Conservation (phyloP, 2,329 filamentous ascomycete species). For the Paraconiothyrium brasiliense region DNA sequence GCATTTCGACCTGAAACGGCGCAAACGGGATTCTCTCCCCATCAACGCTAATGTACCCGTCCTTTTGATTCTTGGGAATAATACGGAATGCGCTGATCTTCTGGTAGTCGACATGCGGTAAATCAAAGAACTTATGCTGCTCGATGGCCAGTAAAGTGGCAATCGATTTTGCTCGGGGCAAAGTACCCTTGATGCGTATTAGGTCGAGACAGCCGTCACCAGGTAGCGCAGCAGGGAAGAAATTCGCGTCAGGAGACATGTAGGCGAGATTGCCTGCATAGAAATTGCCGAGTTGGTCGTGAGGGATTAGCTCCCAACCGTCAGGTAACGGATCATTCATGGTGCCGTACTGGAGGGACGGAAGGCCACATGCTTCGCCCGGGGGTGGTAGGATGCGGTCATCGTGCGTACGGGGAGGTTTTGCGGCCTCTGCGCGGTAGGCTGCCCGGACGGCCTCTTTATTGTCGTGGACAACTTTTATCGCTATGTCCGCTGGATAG, state of each 20-base stretch:
- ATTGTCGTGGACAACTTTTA: slow-evolving; percentile 81
- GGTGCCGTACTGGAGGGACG: slow-evolving; percentile 80
- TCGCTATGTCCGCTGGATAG: slow-evolving; percentile 88
- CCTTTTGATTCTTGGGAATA: slow-evolving; percentile 69
- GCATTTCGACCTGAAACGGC: slow-evolving; percentile 90
- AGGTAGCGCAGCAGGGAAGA: slow-evolving; percentile 85
- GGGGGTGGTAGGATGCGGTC: slow-evolving; percentile 34
- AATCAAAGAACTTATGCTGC: slow-evolving; percentile 79
- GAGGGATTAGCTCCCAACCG: slow-evolving; percentile 77
- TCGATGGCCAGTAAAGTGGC: slow-evolving; percentile 77
- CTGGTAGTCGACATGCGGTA: slow-evolving; percentile 77
- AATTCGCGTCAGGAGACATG: slow-evolving; percentile 86
- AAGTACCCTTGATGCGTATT: slow-evolving; percentile 79
- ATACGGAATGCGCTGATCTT: slow-evolving; percentile 91
- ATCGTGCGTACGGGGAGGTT: slow-evolving; percentile 32
- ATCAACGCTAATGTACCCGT: slow-evolving; percentile 91
- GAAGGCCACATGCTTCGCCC: slow-evolving; percentile 61
- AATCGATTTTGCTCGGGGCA: slow-evolving; percentile 72
- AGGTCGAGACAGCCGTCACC: slow-evolving; percentile 89
- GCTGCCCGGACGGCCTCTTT: slow-evolving; percentile 78
- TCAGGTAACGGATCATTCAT: slow-evolving; percentile 78
- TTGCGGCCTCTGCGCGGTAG: slow-evolving; percentile 61
- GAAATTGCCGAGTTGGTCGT: slow-evolving; percentile 87
- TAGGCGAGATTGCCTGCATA: slow-evolving; percentile 95
- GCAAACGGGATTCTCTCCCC: slow-evolving; percentile 88